Evolutionary conservation across 1,284 basidiomycete species (phyloP), one percentile per base, ranked within the genome.

Genomic region (Tilletia walkeri): DNA sequence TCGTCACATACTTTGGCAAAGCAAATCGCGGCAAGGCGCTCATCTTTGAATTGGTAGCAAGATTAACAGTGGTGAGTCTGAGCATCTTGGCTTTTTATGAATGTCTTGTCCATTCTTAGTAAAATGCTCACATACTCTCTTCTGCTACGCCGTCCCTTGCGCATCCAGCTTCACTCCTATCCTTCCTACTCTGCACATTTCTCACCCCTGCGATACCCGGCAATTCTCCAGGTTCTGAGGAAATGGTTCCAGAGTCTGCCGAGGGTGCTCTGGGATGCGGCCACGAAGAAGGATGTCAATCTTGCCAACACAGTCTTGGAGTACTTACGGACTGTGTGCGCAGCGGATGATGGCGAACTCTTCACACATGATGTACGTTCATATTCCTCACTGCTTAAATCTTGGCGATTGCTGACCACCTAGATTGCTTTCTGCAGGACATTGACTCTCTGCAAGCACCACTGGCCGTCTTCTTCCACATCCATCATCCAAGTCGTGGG

Each of bases 1-100:
- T 78, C 5, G 67, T 78, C 12, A 67, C 73, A 9, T 70, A 71
- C 63, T 67, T 76, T 24, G 65, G 67, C n/a, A 68, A 69, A 1
- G 61, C 70, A 56, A 70, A 69, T 54, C 63, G 69, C 12, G 71
- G 74, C 65, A 78, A 78, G 68, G 68, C 72, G 18, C 66, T 78
- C 12, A 70, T 73, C 10, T 78, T 78, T 39, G 76, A 75, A n/a
- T 76, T 78, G 39, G 45, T 78, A 38, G 76, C 76, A 0, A 71
- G 76, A 3, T 63, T 72, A 30, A 45, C 24, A 10, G 63, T 47
- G 63, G 56, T 61, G 56, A 61, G 56, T 61, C n/a, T 18, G 24
- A 6, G 20, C 36, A 34, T 16, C 24, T 16, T 30, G 7, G 50
- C 50, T n/a, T 30, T 18, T 18, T 30, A 4, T 20, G 24, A 2